Evolutionary conservation across 768 basidiomycete genomes (phyloP), one percentile per base, ranked within the genome.

Genomic region (Collybia mongolica): DNA sequence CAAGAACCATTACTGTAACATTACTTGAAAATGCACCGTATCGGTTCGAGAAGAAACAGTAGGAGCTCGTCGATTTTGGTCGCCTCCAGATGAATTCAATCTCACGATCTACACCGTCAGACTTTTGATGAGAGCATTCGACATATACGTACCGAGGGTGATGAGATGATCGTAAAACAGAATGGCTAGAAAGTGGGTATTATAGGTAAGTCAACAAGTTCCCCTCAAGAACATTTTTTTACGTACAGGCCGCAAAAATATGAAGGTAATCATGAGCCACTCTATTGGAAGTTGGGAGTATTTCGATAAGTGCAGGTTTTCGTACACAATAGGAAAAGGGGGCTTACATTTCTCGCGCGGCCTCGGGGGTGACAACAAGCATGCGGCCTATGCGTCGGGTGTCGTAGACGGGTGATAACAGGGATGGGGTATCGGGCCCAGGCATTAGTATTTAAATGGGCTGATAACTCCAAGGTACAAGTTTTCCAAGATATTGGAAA

Each of bases 31-130:
- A 7, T 7, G 24, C 24, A 26, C 24, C 44, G 44, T 81, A 81
- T 8, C 78, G 73, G 52, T 79, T 80, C 20, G 74, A 38, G 42
- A 74, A 70, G 57, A 80, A 80, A 51, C 71, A 64, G 24, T 66
- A 64, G 3, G 73, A 63, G 46, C 72, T 69, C 4, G 51, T 24
- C 2, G 59, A 62, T 40, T 67, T 68, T 1, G 69, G 69, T 36
- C 65, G 61, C 42, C 57, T 60, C 79, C 79, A 81, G 2, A 80
- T 57, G 41, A 66, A 64, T 15, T 62, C 53, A 26, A 75, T 60
- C 55, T 79, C 77, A 35, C 58, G 48, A 1, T 57, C 70, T 71
- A n/a, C 7, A 26, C 24, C 3, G 7, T 26, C 3, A 26, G 24
- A n/a, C n/a, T 26, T 26, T 26, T 26, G 4, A 26, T 4, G 7